Evolutionary conservation across 768 basidiomycete genomes (phyloP), one percentile per base, ranked within the genome.

Genomic region (Punctularia strigosozonata): DNA sequence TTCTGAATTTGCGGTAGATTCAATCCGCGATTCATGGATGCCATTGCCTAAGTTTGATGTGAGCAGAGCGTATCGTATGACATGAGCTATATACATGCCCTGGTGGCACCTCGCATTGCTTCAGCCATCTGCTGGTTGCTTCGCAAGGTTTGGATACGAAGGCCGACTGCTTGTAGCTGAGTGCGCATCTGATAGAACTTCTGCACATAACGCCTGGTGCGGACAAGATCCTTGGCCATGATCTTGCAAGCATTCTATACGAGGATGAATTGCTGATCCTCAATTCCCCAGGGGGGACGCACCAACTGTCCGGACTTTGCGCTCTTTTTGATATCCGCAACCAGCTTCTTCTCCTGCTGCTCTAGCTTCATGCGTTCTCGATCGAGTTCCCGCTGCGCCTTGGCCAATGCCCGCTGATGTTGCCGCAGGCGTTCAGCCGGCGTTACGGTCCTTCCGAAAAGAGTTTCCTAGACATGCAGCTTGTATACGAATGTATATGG

Each of bases 111-210:
- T 48, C 90, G 81, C 94, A 99, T 99, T 2, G 95, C 95, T 39
- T 92, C 89, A 1, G 92, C 94, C 95, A 99, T 99, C 63, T 94
- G 89, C 58, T 98, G 90, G 56, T 98, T 98, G 55, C 88, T 92
- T 53, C 95, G 68, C 42, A 99, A 67, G 5, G 91, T 90, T 60
- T 99, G 95, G 69, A 99, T 94, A 45, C 95, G 73, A 41, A 99
- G 67, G 8, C 84, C 79, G 30, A 99, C 88, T 5, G 94, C 95
- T 60, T 99, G 95, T 2, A 99, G 72, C 55, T 98, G 95, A 2
- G 95, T 98, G 41, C 88, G 77, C 94, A 99, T 98, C 56, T 92
- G 89, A 56, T 95, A 87, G 68, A 99, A 99, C 59, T 97, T 98
- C 63, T 97, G 90, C 19, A 91, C 70, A 56, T 99, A 98, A 52